phyloP scores from a whole-genome alignment of 2,329 filamentous ascomycete species.

The Taxawa tesnikishii region DNA sequence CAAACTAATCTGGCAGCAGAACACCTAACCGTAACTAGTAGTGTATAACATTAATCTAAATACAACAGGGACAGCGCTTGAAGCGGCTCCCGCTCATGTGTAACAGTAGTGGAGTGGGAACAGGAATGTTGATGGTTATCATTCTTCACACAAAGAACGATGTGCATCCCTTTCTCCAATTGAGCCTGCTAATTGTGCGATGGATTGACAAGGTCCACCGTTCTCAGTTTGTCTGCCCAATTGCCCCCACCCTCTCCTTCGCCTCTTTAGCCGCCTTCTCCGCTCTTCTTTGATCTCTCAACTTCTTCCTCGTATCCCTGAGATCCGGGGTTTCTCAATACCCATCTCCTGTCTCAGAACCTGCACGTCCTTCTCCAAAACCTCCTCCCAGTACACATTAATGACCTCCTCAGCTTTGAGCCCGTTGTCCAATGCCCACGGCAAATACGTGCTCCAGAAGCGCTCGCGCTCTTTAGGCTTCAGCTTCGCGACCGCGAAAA shows the following conservation, averaged over 20 bases:
- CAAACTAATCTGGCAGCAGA: no score
- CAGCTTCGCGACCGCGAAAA: constrained; percentile 56
- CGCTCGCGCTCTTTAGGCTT: constrained; percentile 51
- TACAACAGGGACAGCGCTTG: no score
- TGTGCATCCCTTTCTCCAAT: no score
- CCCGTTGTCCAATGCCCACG: constrained; percentile 85
- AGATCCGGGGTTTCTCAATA: constrained; percentile 86
- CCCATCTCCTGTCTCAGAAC: constrained; percentile 63
- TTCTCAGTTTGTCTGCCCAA: constrained; percentile 5
- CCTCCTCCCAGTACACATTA: constrained; percentile 97
- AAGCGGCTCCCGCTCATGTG: no score
- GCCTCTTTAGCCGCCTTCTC: constrained; percentile 38
- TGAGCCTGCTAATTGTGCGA: no score
- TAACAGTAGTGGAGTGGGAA: no score
- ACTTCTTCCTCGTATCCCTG: constrained; percentile 59
- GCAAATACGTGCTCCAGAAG: constrained; percentile 66
- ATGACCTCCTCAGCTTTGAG: constrained; percentile 66
- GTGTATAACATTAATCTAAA: no score
- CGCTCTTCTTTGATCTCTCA: constrained; percentile 56
- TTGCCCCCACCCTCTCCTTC: constrained; percentile 6
- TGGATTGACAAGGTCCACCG: no score
- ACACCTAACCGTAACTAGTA: no score
- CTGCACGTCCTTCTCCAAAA: constrained; percentile 70
- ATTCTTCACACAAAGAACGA: no score
- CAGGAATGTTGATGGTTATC: no score